Evolutionary conservation across 768 basidiomycete species (phyloP).

Genomic region (Russula olivacea): DNA sequence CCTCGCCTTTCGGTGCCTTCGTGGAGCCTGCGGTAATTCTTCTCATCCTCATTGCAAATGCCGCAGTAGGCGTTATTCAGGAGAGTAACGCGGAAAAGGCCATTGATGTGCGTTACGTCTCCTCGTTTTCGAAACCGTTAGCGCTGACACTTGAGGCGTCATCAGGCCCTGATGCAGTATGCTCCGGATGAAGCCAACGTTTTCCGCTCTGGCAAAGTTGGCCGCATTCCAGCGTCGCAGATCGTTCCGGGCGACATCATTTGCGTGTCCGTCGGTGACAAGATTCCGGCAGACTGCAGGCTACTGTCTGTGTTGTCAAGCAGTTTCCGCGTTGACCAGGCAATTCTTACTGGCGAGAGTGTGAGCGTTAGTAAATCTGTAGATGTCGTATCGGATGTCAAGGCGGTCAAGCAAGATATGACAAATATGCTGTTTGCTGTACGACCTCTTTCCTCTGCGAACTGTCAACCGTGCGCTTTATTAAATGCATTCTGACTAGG

Average conservation of each 20-base stretch:
- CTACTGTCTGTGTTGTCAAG: constrained; percentile 85
- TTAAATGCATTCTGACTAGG: constrained; percentile 40
- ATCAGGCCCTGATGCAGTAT: constrained; percentile 91
- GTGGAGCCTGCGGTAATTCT: constrained; percentile 95
- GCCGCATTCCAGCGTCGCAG: constrained; percentile 76
- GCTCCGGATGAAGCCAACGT: constrained; percentile 96
- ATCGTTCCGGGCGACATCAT: constrained; percentile 96
- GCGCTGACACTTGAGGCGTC: not conserved
- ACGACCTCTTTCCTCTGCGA: constrained; percentile 26
- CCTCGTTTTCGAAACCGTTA: not conserved
- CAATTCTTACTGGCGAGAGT: constrained; percentile 94
- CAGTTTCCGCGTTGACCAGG: constrained; percentile 93
- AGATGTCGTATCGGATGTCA: constrained; percentile 58
- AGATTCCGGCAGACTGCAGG: constrained; percentile 91
- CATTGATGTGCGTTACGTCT: constrained; percentile 70
- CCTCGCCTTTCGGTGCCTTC: constrained; percentile 73
- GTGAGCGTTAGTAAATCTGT: constrained; percentile 78
- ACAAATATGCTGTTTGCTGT: constrained; percentile 93
- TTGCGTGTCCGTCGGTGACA: constrained; percentile 87
- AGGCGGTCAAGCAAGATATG: constrained; percentile 98
- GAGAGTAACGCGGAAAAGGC: constrained; percentile 95
- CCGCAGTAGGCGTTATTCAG: constrained; percentile 95
- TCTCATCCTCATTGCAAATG: constrained; percentile 93
- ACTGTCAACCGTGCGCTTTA: not conserved
- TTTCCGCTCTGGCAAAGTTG: constrained; percentile 61